Conservation (phyloP, 495 filamentous ascomycete genomes). For the Aspergillus sclerotiicarbonarius region DNA sequence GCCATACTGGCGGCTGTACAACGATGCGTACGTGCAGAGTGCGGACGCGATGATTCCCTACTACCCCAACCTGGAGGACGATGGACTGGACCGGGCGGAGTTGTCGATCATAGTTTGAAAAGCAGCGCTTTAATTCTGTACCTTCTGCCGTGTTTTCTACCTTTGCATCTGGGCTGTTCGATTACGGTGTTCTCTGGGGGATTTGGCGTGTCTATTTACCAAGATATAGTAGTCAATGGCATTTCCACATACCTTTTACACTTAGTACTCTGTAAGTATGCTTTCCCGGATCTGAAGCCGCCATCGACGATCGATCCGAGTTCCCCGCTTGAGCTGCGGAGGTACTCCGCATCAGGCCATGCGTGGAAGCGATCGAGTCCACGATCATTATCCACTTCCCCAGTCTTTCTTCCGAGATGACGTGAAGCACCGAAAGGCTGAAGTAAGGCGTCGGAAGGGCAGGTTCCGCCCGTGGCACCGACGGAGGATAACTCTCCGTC, state of each 20-base stretch:
- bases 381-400: too few relatives aligned
- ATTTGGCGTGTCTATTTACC: slow-evolving; percentile 19
- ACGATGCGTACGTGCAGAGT: slow-evolving; percentile 91
- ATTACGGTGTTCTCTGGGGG: slow-evolving; percentile 18
- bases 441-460: not conserved
- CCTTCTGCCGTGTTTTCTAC: slow-evolving; percentile 19
- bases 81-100: slow-evolving; percentile 71
- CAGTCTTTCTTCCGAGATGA: not conserved
- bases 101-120: slow-evolving; percentile 75
- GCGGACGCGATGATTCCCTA: slow-evolving; percentile 96
- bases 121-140: slow-evolving; percentile 10
- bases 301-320: too few relatives aligned
- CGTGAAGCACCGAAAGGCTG: not conserved
- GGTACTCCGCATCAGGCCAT: not conserved
- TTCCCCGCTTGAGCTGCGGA: too few relatives aligned
- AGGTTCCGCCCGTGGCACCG: not conserved
- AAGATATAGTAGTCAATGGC: slow-evolving; percentile 3
- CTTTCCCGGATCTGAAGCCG: not conserved
- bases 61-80: slow-evolving; percentile 80
- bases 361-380: not conserved
- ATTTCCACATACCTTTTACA: not conserved
- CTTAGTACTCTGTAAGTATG: not conserved
- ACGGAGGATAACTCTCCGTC: not conserved
- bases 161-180: slow-evolving; percentile 13
- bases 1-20: slow-evolving; percentile 95